Base-by-base conservation (phyloP, 228 moss, liverwort and hornwort genomes). In the Sphagnum magellanicum region DNA sequence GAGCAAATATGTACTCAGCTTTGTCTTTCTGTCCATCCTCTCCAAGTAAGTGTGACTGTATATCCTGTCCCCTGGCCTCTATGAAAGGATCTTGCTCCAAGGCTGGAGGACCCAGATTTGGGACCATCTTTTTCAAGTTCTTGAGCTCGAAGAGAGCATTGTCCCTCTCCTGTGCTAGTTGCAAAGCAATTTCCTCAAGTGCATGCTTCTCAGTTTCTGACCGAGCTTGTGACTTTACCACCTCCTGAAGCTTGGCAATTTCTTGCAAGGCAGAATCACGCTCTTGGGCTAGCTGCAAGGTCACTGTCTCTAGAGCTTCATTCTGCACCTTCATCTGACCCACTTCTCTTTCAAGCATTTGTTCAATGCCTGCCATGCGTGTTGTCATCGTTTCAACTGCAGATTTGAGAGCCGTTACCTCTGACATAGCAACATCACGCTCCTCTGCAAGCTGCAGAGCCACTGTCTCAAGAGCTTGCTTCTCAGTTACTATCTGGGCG, bases 241-340 rank as follows among this genome's bases (percentile, higher is more conserved):
- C 59, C 57, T 74, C 67, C 66, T 74, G 76, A 47, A 84, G 13
- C 10, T 60, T 77, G 5, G 70, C 60, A 0, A 89, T 87, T 78
- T 89, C 89, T 65, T 78, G 71, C 47, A 91, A 67, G 58, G 91
- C 93, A 70, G 79, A 72, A 50, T 93, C 79, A 17, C 91, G 86
- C 64, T 93, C 93, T 52, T 88, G 81, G 51, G 93, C 96, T 13
- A 97, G 71, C 59, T 97, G 96, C 76, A 91, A 73, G 16, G 96
- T 86, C 46, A 97, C 92, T 0, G 91, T 93, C 78, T 97, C 96
- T 10, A 97, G 73, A 1, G 96, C 96, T 62, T 87, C 79, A 75
- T 93, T 93, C 68, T 97, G 91, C 65, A 77, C 71, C 67, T 88
- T 89, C 0, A 97, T 79, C 53, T 76, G 78, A 51, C 87, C 79